Evolutionary conservation across 2,329 filamentous ascomycete genomes (phyloP), one percentile per base, ranked within the genome.

Genomic region (Neurospora crassa): DNA sequence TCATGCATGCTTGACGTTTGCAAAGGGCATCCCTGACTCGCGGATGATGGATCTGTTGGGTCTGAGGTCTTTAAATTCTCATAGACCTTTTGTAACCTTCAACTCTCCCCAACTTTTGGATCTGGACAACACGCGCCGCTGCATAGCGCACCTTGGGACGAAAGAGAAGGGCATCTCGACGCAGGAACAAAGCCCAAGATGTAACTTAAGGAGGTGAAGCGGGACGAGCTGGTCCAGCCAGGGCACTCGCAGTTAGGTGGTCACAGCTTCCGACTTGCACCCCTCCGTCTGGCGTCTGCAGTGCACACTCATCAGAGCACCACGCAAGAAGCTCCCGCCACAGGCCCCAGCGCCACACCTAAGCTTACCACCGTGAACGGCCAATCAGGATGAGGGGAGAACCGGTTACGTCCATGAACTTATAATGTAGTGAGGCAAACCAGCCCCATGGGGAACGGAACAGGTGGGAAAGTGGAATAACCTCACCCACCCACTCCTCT

Each of bases 361-460:
- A 69, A 73, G 16, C 69, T 24, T 24, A 24, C 20, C n/a, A 12
- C 11, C 18, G 1, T n/a, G 12, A 29, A 14, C 45, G 70, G 45
- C 75, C 75, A 76, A 76, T 75, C 74, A 75, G 45, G 6, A 45
- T 63, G 18, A 18, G 12, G 59, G 6, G 67, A 68, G 74, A 74
- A 71, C 69, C 72, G 53, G 53, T 63, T 63, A 63, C 24, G 53
- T 63, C 53, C 53, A 68, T 68, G 40, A 63, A 37, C 34, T 37
- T 37, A 37, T 37, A 37, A 8, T 37, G 34, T 37, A 37, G 6
- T 2, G 7, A 37, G 34, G 34, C 34, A 37, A 37, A 37, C 75
- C 72, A 73, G 68, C 43, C 69, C 68, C 47, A 69, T n/a, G 67
- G 59, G 24, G 67, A 74, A 74, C 73, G 69, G 47, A 59, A 29